Percentiles rank a stretch among this genome's conserved stretches.
phyloP scores from a whole-genome alignment of 768 basidiomycete species.

The Mycena venus region DNA sequence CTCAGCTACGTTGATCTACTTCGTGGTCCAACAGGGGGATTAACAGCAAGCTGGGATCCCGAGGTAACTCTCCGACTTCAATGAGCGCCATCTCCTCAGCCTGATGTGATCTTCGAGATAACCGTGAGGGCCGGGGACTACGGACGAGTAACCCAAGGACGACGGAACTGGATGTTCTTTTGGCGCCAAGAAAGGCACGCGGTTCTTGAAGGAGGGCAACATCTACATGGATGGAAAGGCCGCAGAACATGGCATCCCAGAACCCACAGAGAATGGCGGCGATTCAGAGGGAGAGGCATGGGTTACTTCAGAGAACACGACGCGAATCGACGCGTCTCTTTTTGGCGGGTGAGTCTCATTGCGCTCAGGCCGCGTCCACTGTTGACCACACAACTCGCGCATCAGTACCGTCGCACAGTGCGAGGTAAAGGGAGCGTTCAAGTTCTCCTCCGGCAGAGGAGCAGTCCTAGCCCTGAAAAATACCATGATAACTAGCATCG shows the following conservation, averaged over 20 bases:
- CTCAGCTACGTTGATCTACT: too few relatives aligned
- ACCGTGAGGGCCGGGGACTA: constrained; percentile 45
- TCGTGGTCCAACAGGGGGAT: too few relatives aligned
- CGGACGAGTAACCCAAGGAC: constrained; percentile 41
- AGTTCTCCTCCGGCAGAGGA: constrained; percentile 43
- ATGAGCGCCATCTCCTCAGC: too few relatives aligned
- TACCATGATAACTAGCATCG: constrained; percentile 41
- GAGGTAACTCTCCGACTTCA: constrained; percentile 31
- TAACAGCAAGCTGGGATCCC: constrained; percentile 50
- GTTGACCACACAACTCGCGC: neutral
- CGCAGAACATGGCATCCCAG: constrained; percentile 39
- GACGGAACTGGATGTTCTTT: constrained; percentile 24
- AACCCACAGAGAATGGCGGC: constrained; percentile 35
- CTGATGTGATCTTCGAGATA: neutral
- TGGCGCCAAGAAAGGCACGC: constrained; percentile 41
- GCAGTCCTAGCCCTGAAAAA: constrained; percentile 49
- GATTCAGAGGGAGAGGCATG: constrained; percentile 40
- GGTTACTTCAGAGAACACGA: constrained; percentile 43
- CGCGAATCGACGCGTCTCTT: constrained; percentile 34
- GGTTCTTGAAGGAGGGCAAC: constrained; percentile 50
- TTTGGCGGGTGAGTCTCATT: constrained; percentile 3
- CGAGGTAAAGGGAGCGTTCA: constrained; percentile 43
- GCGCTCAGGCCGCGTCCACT: neutral
- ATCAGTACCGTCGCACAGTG: constrained; percentile 36
- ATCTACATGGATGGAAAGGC: constrained; percentile 45